Evolutionary conservation across 495 filamentous ascomycete genomes (phyloP).

Genomic region (Penicillium pulvis): DNA sequence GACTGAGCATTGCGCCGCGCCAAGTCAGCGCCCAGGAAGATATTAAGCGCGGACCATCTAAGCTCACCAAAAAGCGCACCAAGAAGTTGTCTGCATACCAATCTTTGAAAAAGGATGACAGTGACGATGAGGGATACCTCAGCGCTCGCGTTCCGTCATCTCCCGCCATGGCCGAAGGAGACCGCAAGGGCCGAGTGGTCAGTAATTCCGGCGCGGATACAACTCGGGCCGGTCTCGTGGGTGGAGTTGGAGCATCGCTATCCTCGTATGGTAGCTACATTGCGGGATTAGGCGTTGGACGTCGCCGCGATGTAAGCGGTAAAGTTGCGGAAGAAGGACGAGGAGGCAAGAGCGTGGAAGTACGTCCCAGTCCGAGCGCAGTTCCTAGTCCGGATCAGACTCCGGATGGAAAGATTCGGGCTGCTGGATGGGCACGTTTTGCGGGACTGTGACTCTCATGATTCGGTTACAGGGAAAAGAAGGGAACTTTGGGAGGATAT

Average conservation of each 20-base stretch:
- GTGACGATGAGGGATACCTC: conserved; percentile 24
- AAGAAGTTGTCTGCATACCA: conserved; percentile 39
- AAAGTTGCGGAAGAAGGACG: conserved; percentile 85
- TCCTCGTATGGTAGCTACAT: conserved; percentile 62
- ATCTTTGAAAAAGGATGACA: conserved; percentile 39
- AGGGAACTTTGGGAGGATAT: conserved; percentile 5
- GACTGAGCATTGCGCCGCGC: conserved; percentile 25
- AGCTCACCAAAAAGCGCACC: conserved; percentile 37
- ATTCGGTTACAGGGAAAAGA: background rate
- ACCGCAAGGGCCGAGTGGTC: conserved; percentile 51
- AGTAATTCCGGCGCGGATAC: conserved; percentile 55
- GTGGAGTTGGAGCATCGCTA: conserved; percentile 31
- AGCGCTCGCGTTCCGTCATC: conserved; percentile 25
- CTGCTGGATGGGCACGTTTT: conserved; percentile 52
- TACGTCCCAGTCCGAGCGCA: conserved; percentile 10
- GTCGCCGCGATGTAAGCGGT: conserved; percentile 74
- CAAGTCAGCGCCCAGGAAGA: conserved; percentile 27
- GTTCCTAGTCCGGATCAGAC: conserved; percentile 13
- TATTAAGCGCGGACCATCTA: conserved; percentile 27
- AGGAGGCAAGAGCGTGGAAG: conserved; percentile 38
- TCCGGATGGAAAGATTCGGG: conserved; percentile 25
- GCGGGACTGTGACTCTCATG: conserved; percentile 38
- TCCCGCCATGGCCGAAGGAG: conserved; percentile 31
- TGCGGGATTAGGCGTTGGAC: conserved; percentile 47
- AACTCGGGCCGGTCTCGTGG: conserved; percentile 11